These are phyloP conservation scores for Fusarium robinianum DNA, from an alignment of 2,329 filamentous ascomycete genomes.

Conservation along the genomic window DNA sequence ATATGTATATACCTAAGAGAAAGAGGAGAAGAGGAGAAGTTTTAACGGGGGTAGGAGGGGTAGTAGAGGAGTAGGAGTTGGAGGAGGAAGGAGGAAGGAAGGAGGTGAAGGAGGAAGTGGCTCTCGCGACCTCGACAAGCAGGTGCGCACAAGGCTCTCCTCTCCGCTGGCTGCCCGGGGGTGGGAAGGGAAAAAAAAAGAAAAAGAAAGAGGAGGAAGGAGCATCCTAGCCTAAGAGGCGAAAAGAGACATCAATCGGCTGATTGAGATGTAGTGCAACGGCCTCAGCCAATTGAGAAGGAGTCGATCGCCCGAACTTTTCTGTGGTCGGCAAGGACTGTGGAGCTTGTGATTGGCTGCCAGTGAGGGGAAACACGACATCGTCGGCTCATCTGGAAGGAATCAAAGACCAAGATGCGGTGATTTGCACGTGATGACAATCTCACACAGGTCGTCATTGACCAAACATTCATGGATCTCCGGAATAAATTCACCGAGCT, in stretches of 20 bases:
- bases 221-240: too few species aligned
- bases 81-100: slow-evolving; percentile 11
- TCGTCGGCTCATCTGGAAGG: slow-evolving; percentile 27
- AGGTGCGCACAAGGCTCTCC: slow-evolving; percentile 23
- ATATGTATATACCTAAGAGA: too few species aligned
- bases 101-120: slow-evolving; percentile 6
- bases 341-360: slow-evolving; percentile 40
- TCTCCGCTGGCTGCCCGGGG: slow-evolving; percentile 14
- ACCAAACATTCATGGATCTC: too few species aligned
- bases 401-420: slow-evolving; percentile 18
- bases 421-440: slow-evolving; percentile 34
- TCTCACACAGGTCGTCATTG: slow-evolving; percentile 24
- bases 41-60: too few species aligned
- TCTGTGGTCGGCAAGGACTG: slow-evolving; percentile 9
- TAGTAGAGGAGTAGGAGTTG: slow-evolving; percentile 20
- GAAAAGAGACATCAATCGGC: slow-evolving; percentile 31
- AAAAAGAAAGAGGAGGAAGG: slow-evolving; percentile 23
- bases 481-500: too few species aligned
- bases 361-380: slow-evolving; percentile 37
- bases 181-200: slow-evolving; percentile 9
- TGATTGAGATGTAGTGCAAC: slow-evolving; percentile 30
- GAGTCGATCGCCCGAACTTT: slow-evolving; percentile 30
- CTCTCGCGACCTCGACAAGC: slow-evolving; percentile 39
- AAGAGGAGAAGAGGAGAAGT: too few species aligned
- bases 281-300: slow-evolving; percentile 29